Evolutionary conservation across 1,284 basidiomycete species (phyloP).

Genomic region (Trichosporon sp.): DNA sequence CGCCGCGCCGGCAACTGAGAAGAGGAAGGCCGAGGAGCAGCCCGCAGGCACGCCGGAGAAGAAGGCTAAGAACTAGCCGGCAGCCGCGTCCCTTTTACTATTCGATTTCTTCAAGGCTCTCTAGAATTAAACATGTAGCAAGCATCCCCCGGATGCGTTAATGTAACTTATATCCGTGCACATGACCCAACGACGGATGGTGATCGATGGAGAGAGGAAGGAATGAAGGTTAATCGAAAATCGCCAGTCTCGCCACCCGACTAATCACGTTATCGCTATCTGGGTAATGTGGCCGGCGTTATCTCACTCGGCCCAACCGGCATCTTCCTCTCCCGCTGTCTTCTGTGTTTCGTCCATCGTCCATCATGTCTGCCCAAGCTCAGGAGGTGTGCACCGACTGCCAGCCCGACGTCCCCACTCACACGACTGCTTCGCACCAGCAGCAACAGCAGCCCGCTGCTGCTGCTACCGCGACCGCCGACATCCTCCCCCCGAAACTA

Average conservation of each 20-base stretch:
- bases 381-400: slow-evolving; percentile 7
- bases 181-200: neutral
- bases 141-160: neutral
- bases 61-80: slow-evolving; percentile 15
- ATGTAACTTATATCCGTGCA: slow-evolving; percentile 10
- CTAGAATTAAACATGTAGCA: slow-evolving; percentile 1
- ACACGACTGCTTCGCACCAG: neutral
- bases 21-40: slow-evolving; percentile 10
- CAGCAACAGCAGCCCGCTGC: neutral
- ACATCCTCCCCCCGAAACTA: slow-evolving; percentile 66
- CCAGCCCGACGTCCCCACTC: neutral
- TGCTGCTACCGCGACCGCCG: neutral
- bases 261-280: slow-evolving; percentile 17
- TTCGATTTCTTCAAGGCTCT: neutral
- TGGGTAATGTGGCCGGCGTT: neutral
- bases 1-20: neutral
- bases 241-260: neutral
- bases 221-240: neutral
- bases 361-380: neutral
- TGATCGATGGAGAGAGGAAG: neutral
- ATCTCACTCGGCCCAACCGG: neutral
- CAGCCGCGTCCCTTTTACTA: neutral
- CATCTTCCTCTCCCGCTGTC: too few species aligned
- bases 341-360: neutral
- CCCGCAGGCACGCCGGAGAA: slow-evolving; percentile 7